phyloP scores from a whole-genome alignment of 176 grass and related monocot species.

The Eragrostis curvula region DNA sequence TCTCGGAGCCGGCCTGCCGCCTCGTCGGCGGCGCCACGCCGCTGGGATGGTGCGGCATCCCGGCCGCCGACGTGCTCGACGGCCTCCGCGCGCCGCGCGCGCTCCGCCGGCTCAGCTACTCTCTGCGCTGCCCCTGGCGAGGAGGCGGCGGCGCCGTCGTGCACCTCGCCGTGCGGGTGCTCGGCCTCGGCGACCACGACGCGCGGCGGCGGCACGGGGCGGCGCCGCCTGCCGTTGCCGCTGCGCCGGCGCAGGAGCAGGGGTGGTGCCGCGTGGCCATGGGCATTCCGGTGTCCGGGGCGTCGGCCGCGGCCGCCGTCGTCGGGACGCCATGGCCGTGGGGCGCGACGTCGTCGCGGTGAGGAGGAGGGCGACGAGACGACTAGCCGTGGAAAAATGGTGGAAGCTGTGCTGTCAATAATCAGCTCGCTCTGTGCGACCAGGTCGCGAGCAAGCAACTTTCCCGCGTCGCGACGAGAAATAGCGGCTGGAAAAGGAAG shows the following conservation, averaged over 20 bases:
- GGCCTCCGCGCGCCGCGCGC: slow-evolving; percentile 63
- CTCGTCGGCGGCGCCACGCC: slow-evolving; percentile 50
- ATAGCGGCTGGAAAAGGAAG: slow-evolving; percentile 12
- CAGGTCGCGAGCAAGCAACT: neutral
- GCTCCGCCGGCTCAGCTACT: slow-evolving; percentile 86
- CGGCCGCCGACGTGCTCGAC: slow-evolving; percentile 66
- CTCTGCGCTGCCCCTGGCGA: slow-evolving; percentile 55
- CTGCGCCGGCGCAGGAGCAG: slow-evolving; percentile 26
- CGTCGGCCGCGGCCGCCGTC: slow-evolving; percentile 4
- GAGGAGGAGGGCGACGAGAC: neutral
- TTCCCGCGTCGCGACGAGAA: neutral
- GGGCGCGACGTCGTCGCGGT: slow-evolving; percentile 26
- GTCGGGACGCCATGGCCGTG: slow-evolving; percentile 52
- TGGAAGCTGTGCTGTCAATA: slow-evolving; percentile 4
- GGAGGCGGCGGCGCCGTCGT: slow-evolving; percentile 54
- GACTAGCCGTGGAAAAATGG: slow-evolving; percentile 45
- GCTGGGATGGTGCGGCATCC: slow-evolving; percentile 79
- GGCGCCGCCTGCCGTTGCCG: neutral
- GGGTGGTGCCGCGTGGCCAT: slow-evolving; percentile 81
- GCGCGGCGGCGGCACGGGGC: neutral
- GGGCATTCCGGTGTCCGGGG: slow-evolving; percentile 66
- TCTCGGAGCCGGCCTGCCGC: slow-evolving; percentile 47
- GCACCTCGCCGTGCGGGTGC: slow-evolving; percentile 73
- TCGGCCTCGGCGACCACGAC: slow-evolving; percentile 46
- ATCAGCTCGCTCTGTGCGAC: slow-evolving; percentile 25